Conservation (phyloP, 345 rosid genomes). For the Turritis glabra region DNA sequence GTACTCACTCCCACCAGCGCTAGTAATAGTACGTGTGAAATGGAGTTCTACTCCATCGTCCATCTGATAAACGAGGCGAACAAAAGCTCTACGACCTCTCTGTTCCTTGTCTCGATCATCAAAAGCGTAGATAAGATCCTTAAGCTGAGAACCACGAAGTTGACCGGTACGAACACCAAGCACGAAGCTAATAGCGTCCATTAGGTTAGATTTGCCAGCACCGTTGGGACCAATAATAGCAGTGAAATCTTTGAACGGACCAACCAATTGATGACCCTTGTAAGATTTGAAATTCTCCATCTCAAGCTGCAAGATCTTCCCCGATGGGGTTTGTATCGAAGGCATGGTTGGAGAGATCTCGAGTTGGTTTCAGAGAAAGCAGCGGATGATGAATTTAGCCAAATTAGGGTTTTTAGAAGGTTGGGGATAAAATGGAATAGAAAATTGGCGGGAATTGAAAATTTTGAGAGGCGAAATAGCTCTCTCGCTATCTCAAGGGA, state of each 20-base stretch:
- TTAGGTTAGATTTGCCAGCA: constrained; percentile 92
- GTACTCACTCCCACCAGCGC: constrained; percentile 86
- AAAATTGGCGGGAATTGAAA: constrained; percentile 34
- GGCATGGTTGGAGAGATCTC: constrained; percentile 55
- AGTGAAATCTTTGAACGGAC: constrained; percentile 96
- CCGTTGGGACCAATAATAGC: constrained; percentile 99
- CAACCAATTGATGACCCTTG: constrained; percentile 79
- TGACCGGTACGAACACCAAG: constrained; percentile 97
- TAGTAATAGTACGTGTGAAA: constrained; percentile 73
- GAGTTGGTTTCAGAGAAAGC: constrained; percentile 11
- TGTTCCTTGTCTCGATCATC: constrained; percentile 93
- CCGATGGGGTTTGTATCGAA: constrained; percentile 52
- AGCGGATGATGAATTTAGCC: neutral
- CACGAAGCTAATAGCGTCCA: constrained; percentile 99
- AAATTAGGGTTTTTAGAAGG: constrained; percentile 37
- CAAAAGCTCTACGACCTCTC: constrained; percentile 83
- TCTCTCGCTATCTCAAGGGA: constrained; percentile 1
- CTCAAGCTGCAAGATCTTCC: constrained; percentile 77
- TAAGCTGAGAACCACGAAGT: constrained; percentile 93
- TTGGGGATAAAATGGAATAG: neutral
- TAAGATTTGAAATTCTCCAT: constrained; percentile 98
- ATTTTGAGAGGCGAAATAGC: constrained; percentile 6
- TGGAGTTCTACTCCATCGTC: constrained; percentile 71
- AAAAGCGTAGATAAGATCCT: constrained; percentile 90
- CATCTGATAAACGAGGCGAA: constrained; percentile 70